Evolutionary conservation across 768 basidiomycete genomes (phyloP).

Genomic region (Cyclocybe cylindracea): DNA sequence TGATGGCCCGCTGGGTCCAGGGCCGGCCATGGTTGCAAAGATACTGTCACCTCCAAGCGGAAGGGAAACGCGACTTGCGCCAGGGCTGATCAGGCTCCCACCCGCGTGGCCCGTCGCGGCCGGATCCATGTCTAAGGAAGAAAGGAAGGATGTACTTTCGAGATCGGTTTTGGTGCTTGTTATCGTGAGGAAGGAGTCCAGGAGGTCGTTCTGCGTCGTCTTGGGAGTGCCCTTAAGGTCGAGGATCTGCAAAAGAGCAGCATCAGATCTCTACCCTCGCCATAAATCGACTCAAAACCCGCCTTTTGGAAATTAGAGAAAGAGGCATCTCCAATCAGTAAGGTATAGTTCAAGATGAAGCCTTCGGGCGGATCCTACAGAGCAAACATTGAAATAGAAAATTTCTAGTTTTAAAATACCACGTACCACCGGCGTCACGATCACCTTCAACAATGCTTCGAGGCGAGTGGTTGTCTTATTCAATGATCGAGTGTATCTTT

Average conservation of each 20-base stretch:
- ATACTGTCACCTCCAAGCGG: constrained; percentile 57
- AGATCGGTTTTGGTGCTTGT: constrained; percentile 93
- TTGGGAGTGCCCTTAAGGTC: constrained; percentile 94
- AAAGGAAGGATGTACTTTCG: constrained; percentile 88
- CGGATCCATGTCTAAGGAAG: constrained; percentile 95
- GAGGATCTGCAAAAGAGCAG: constrained; percentile 60
- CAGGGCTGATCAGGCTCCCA: constrained; percentile 64
- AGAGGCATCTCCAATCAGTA: constrained; percentile 91
- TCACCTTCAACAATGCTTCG: constrained; percentile 93
- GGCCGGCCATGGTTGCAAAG: constrained; percentile 62
- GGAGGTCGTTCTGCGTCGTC: constrained; percentile 80
- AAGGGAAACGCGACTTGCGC: constrained; percentile 60
- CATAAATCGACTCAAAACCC: background rate
- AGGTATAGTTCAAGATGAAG: constrained; percentile 94
- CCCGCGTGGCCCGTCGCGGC: constrained; percentile 45
- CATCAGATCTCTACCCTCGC: background rate
- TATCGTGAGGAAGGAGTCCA: constrained; percentile 89
- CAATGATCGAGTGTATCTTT: constrained; percentile 81
- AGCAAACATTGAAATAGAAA: background rate
- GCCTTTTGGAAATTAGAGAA: constrained; percentile 99
- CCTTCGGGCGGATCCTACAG: constrained; percentile 87
- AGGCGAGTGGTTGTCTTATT: constrained; percentile 79
- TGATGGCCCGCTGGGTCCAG: constrained; percentile 57
- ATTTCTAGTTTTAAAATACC: background rate
- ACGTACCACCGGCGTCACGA: constrained; percentile 88